Evolutionary conservation across 1,139 yeast species (phyloP).

Genomic region (Saccharomyces hybrid): DNA sequence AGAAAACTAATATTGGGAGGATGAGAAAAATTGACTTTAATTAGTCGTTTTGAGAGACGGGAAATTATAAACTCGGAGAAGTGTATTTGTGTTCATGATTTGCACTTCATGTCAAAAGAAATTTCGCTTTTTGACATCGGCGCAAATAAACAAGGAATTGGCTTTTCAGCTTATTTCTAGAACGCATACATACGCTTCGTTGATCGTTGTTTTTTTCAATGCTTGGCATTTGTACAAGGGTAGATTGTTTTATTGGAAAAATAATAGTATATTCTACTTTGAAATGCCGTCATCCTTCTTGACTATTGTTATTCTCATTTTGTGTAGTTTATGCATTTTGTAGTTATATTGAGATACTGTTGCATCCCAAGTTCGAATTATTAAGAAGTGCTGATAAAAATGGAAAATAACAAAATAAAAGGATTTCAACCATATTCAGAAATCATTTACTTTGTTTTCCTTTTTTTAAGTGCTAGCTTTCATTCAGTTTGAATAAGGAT

Average conservation of each 20-base stretch:
- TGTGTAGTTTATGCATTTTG: conserved; percentile 7
- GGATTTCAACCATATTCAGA: not conserved
- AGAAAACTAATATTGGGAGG: conserved; percentile 1
- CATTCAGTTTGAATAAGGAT: not conserved
- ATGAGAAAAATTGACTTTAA: not conserved
- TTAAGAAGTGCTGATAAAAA: not conserved
- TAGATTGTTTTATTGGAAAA: not conserved
- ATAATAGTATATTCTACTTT: not conserved
- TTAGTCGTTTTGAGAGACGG: not conserved
- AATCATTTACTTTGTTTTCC: not conserved
- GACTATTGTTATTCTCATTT: conserved; percentile 1
- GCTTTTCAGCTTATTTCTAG: not conserved
- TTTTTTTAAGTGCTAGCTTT: not conserved
- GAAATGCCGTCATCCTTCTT: not conserved
- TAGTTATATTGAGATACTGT: not conserved
- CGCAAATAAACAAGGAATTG: not conserved
- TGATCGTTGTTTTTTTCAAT: not conserved
- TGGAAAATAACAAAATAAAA: not conserved
- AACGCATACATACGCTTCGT: not conserved
- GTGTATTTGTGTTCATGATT: not conserved
- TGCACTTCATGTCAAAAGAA: not conserved
- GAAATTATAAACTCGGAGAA: not conserved
- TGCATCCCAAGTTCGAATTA: not conserved
- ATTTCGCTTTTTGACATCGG: not conserved
- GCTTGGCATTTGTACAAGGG: not conserved